Evolutionary conservation across 768 basidiomycete species (phyloP), one percentile per base, ranked within the genome.

Genomic region (Collybiopsis luxurians): DNA sequence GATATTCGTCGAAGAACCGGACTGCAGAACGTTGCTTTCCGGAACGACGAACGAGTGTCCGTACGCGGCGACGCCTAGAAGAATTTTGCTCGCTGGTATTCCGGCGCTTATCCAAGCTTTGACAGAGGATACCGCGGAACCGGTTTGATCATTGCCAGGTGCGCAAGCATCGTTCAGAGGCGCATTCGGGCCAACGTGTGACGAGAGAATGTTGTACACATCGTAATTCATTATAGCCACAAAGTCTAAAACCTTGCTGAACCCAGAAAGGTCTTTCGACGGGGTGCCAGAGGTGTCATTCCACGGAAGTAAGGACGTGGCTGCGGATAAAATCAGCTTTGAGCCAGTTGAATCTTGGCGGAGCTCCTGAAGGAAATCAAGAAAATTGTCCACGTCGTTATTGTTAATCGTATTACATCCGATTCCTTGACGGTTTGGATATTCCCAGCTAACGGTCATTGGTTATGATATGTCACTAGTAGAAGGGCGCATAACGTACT

Each of bases 31-130:
- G 34, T 71, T 61, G 19, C 57, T 61, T 15, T 63, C 59, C 3
- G 66, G 45, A 7, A 76, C 64, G 38, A 81, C 76, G 76, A 76
- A 95, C 21, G 90, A 84, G 71, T 92, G 92, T 0, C 91, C 92
- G 70, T 92, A 96, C 17, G 87, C 74, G 12, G 94, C 83, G 0
- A 96, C 85, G 53, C 94, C 95, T 6, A 98, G 82, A 27, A 93
- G 83, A 56, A 96, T 86, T 73, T 76, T 68, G 61, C 78, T 70
- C 7, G 77, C 71, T 17, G 93, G 89, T 71, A 98, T 86, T 11
- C 90, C 90, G 38, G 93, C 93, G 0, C 65, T 61, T 0, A 77
- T 82, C 95, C 95, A 97, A 2, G 83, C 80, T 9, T 74, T 67
- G 43, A 98, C 79, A 3, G 90, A 86, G 6, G 86, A 85, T 23